Evolutionary conservation across 2,329 filamentous ascomycete species (phyloP), one percentile per base, ranked within the genome.

Genomic region (Trichoderma sp.): DNA sequence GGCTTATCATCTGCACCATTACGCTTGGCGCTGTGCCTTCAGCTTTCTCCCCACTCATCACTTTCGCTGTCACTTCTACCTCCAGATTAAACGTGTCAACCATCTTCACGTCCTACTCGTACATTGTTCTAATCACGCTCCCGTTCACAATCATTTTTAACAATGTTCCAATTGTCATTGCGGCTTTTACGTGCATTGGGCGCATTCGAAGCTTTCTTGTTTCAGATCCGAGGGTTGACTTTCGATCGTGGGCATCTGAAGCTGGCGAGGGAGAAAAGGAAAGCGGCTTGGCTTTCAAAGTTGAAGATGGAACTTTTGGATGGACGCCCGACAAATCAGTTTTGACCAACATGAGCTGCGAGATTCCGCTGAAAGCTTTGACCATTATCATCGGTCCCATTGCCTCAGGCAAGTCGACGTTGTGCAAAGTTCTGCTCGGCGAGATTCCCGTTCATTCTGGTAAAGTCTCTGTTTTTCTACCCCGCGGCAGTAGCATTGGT

Each of bases 311-410:
- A 64, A 67, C 63, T 60, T 73, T 77, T 63, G 56, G 38, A 60
- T 73, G 65, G 41, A 41, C 67, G 60, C 16, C 35, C 29, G 67
- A 75, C 53, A 50, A 64, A 62, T 71, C 62, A 24, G 64, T 73
- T 62, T 63, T 60, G 38, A 73, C 33, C n/a, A 71, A 21, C 62
- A 65, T 77, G 41, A 1, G 76, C 79, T 27, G 79, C 78, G 7
- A 76, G 76, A 1, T 65, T 76, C 5, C 76, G 78, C 14, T 21
- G 9, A 56, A 38, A 29, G 60, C n/a, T 27, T 76, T 85, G 6
- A 85, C 81, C 1, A 78, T 85, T 1, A 77, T 87, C 2, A 78
- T 84, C 2, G 85, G 85, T 0, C 84, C 84, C 4, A 82, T 86
- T 3, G 82, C 80, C 1, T 81, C 78, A 14, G 82, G 82, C 2